phyloP scores from a whole-genome alignment of 2,329 filamentous ascomycete species.

The Didymella glomerata region DNA sequence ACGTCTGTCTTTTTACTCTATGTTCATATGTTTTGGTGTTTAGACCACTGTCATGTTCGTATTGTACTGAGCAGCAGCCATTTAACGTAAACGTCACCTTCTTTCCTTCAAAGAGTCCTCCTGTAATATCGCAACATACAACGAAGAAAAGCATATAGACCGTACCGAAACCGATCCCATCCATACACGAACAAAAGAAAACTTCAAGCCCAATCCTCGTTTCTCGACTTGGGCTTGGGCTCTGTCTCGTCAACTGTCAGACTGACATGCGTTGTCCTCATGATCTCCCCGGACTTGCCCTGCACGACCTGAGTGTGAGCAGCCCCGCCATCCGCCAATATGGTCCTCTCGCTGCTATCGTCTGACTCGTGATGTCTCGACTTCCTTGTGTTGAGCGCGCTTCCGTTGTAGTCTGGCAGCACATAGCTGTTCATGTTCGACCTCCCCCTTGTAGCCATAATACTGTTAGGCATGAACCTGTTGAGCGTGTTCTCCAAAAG shows the following conservation, averaged over 20 bases:
- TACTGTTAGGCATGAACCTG: slow-evolving; percentile 14
- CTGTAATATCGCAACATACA: background rate
- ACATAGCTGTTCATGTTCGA: slow-evolving; percentile 6
- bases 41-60: background rate
- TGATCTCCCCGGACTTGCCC: slow-evolving; percentile 12
- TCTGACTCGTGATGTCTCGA: slow-evolving; percentile 15
- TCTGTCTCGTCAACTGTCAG: slow-evolving; percentile 1
- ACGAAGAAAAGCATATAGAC: background rate
- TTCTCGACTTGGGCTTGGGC: background rate
- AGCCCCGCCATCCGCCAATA: slow-evolving; percentile 1
- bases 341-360: slow-evolving; percentile 19
- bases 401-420: slow-evolving; percentile 1
- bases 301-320: background rate
- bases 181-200: background rate
- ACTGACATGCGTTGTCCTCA: slow-evolving; percentile 17
- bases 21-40: background rate
- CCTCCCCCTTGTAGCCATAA: background rate
- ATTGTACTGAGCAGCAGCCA: background rate
- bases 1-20: background rate
- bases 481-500: slow-evolving; percentile 19
- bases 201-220: slow-evolving; percentile 4
- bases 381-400: background rate
- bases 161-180: background rate
- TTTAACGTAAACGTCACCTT: background rate
- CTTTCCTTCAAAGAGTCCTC: background rate